These are phyloP conservation scores for Psilocybe subaeruginosa DNA, from an alignment of 768 basidiomycete genomes.

Conservation along the genomic window DNA sequence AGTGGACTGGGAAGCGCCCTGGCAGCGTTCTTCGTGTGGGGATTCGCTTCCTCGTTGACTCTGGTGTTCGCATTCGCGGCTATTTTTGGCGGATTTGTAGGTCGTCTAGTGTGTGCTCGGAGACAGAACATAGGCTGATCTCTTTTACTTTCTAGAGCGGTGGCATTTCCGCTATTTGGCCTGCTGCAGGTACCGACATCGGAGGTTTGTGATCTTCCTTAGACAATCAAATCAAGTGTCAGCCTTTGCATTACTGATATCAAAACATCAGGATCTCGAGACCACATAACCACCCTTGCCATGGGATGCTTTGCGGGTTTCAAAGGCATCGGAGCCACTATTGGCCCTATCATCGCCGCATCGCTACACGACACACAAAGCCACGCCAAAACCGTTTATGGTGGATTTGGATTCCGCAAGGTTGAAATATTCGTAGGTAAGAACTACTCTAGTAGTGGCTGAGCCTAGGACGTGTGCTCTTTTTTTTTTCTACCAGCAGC, in stretches of 20 bases:
- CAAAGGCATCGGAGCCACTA: constrained; percentile 11
- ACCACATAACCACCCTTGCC: constrained; percentile 14
- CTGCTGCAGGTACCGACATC: constrained; percentile 1
- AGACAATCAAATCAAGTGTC: no score
- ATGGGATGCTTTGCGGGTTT: constrained; percentile 12
- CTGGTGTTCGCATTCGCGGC: constrained; percentile 11
- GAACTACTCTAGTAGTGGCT: neutral
- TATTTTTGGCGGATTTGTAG: constrained; percentile 11
- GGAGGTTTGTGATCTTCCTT: neutral
- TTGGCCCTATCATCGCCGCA: constrained; percentile 13
- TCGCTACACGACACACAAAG: constrained; percentile 8
- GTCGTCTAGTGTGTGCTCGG: neutral
- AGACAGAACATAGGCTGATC: neutral
- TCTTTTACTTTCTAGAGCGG: neutral
- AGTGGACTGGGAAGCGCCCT: constrained; percentile 12
- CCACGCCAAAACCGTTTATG: constrained; percentile 6
- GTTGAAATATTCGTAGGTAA: constrained; percentile 15
- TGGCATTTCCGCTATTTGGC: neutral
- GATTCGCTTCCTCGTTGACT: constrained; percentile 13
- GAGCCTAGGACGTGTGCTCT: neutral
- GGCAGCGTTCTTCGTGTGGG: constrained; percentile 12
- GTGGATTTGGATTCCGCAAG: constrained; percentile 14
- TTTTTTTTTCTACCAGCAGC: no score
- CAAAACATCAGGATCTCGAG: neutral
- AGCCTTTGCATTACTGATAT: neutral